Conservation (phyloP, 2,329 filamentous ascomycete genomes). For the Remersonia thermophila region DNA sequence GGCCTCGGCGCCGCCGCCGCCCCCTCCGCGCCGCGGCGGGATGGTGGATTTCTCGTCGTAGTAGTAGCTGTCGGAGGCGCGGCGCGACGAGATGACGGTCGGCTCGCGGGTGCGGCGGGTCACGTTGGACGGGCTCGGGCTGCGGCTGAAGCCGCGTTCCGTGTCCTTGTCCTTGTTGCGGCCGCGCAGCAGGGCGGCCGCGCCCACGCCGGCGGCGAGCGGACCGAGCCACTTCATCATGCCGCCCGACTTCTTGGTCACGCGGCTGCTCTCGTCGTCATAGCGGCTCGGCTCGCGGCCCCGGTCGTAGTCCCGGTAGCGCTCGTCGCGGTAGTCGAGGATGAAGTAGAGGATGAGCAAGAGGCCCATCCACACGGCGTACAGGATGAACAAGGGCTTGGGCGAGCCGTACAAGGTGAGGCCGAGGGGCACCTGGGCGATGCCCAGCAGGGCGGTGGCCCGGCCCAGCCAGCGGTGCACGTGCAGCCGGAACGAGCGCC, state of each 20-base stretch:
- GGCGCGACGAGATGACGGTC: constrained; percentile 40
- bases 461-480: constrained; percentile 85
- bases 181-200: constrained; percentile 33
- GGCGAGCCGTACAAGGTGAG: constrained; percentile 89
- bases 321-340: constrained; percentile 56
- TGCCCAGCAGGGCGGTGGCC: constrained; percentile 63
- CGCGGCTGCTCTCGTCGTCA: constrained; percentile 27
- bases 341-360: constrained; percentile 69
- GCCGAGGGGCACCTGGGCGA: constrained; percentile 78
- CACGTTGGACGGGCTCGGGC: constrained; percentile 26
- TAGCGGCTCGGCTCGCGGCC: constrained; percentile 43
- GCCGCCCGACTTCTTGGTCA: constrained; percentile 26
- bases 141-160: constrained; percentile 30
- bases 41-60: constrained; percentile 51
- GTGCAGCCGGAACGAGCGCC: constrained; percentile 41
- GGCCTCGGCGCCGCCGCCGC: constrained; percentile 36
- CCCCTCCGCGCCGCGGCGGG: no score
- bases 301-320: constrained; percentile 41
- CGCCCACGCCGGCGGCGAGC: constrained; percentile 38
- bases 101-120: constrained; percentile 28
- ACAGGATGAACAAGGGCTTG: constrained; percentile 72
- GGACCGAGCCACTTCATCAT: constrained; percentile 37
- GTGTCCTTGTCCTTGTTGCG: constrained; percentile 29
- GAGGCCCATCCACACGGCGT: constrained; percentile 62
- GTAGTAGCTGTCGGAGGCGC: constrained; percentile 47